These are phyloP conservation scores for Penicillium alfredii DNA, from an alignment of 495 filamentous ascomycete genomes.

Conservation along the genomic window DNA sequence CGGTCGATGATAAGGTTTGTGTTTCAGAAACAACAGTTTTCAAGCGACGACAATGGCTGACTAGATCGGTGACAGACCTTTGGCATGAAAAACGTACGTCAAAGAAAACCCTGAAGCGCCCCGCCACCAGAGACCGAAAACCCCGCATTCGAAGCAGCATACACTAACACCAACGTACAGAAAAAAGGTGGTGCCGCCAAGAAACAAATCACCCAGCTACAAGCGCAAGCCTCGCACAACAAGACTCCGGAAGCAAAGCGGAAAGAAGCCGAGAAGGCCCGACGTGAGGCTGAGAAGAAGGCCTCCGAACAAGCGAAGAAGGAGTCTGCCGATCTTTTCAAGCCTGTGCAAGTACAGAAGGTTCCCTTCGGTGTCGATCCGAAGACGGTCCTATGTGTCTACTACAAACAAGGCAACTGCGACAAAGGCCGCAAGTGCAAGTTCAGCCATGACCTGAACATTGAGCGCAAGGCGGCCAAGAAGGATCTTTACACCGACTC, in stretches of 20 bases:
- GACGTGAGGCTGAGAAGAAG: slow-evolving; percentile 78
- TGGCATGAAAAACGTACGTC: slow-evolving; percentile 92
- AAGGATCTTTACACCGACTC: slow-evolving; percentile 86
- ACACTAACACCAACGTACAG: slow-evolving; percentile 29
- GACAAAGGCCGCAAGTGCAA: slow-evolving; percentile 98
- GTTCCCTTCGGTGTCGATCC: slow-evolving; percentile 97
- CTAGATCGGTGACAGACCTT: slow-evolving; percentile 55
- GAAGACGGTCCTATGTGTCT: slow-evolving; percentile 94
- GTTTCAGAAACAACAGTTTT: not conserved
- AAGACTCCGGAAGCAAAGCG: slow-evolving; percentile 79
- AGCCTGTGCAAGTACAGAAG: slow-evolving; percentile 91
- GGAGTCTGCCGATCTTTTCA: slow-evolving; percentile 79
- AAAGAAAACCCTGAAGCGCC: slow-evolving; percentile 6
- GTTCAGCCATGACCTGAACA: slow-evolving; percentile 83
- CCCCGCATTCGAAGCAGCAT: slow-evolving; percentile 9
- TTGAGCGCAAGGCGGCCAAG: slow-evolving; percentile 90
- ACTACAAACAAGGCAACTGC: slow-evolving; percentile 93
- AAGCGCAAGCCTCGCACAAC: slow-evolving; percentile 61
- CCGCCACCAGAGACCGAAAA: slow-evolving; percentile 5
- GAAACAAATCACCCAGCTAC: slow-evolving; percentile 77
- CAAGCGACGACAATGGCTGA: slow-evolving; percentile 19
- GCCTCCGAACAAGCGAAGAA: slow-evolving; percentile 76
- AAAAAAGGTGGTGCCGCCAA: slow-evolving; percentile 92
- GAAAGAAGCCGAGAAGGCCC: slow-evolving; percentile 84
- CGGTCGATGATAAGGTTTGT: slow-evolving; percentile 77